A percentile compares a stretch with the other conserved stretches of the same genome.
These are phyloP conservation scores for Rhytidiadelphus loreus DNA, from an alignment of 225 moss, liverwort and hornwort genomes.

Conservation along the genomic window DNA sequence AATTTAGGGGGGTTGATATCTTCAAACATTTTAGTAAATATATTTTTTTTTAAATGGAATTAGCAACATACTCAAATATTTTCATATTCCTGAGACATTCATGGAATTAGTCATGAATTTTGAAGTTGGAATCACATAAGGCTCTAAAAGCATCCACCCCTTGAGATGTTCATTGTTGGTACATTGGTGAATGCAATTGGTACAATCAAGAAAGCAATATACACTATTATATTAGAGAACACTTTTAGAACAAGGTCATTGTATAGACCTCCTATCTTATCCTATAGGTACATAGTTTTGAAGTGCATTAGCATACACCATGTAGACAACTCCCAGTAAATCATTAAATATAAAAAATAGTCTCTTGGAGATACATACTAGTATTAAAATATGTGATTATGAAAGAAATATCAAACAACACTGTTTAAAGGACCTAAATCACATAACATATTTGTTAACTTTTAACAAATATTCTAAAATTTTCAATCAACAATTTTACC, in stretches of 20 bases:
- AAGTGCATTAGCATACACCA: not conserved
- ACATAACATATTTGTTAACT: not conserved
- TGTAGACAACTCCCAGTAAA: rapidly evolving
- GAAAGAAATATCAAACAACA: not conserved
- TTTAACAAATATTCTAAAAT: not conserved
- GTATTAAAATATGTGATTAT: not conserved
- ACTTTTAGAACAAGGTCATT: rapidly evolving
- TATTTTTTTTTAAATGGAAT: too few species aligned
- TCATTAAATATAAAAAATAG: not conserved
- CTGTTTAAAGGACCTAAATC: not conserved
- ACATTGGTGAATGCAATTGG: not conserved
- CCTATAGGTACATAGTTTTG: not conserved
- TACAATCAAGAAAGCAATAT: not conserved
- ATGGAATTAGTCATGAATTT: not conserved
- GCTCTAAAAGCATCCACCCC: not conserved
- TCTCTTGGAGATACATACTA: not conserved
- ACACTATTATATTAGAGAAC: not conserved
- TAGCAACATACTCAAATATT: not conserved
- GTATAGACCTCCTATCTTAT: rapidly evolving
- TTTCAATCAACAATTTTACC: not conserved
- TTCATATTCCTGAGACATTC: not conserved
- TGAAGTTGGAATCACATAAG: not conserved
- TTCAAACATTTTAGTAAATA: not conserved
- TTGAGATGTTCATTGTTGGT: not conserved
- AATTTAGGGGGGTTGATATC: not conserved